These are phyloP conservation scores for Phaeolepiota aurea DNA, from an alignment of 768 basidiomycete genomes.

Conservation along the genomic window DNA sequence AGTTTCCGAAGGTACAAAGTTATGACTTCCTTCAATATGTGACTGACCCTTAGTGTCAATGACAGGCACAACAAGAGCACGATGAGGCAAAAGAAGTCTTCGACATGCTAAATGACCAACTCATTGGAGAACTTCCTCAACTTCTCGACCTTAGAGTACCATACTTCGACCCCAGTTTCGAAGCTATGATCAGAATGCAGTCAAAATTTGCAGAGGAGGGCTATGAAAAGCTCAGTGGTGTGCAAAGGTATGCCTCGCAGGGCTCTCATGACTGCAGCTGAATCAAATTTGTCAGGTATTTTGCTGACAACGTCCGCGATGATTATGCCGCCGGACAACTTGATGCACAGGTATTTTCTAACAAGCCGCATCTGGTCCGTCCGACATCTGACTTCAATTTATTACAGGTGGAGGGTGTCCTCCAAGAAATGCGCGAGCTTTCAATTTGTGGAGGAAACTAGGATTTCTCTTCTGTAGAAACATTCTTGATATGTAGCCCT, in stretches of 20 bases:
- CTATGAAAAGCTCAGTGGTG: conserved; percentile 92
- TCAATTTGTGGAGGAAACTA: conserved; percentile 80
- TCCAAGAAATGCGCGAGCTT: conserved; percentile 94
- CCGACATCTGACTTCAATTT: background rate
- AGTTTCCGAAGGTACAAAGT: conserved; percentile 63
- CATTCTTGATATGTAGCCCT: no score
- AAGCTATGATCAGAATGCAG: conserved; percentile 98
- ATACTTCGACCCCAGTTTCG: conserved; percentile 97
- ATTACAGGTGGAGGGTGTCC: conserved; percentile 81
- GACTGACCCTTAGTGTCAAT: conserved; percentile 3
- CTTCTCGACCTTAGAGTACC: conserved; percentile 93
- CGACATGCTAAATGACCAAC: conserved; percentile 86
- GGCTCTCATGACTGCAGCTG: no score
- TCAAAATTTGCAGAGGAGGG: conserved; percentile 97
- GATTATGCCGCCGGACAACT: conserved; percentile 96
- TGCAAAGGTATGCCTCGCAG: conserved; percentile 66
- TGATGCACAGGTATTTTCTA: conserved; percentile 68
- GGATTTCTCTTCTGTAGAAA: background rate
- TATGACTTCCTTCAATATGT: conserved; percentile 1
- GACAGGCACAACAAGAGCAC: conserved; percentile 87
- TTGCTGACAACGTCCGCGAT: conserved; percentile 82
- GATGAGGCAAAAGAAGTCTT: conserved; percentile 95
- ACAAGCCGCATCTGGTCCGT: background rate
- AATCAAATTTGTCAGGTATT: conserved; percentile 64
- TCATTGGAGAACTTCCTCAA: conserved; percentile 85